phyloP scores from a whole-genome alignment of 306 rosid genomes.

The Abrus precatorius region DNA sequence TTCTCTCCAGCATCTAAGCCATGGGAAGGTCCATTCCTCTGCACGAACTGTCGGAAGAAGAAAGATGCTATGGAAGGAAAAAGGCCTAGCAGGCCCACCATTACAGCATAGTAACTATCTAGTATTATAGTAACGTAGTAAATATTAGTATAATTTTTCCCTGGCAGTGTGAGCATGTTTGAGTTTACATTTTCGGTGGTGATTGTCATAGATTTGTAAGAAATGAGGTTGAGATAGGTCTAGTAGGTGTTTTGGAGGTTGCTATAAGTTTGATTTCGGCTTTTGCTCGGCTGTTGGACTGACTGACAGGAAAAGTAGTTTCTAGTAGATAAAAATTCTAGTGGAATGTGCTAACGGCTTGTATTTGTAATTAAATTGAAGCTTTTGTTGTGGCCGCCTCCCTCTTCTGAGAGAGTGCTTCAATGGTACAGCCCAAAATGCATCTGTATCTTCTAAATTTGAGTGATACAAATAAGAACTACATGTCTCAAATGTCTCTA shows the following conservation, averaged over 20 bases:
- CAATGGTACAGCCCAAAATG: conserved; percentile 32
- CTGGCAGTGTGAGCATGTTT: conserved; percentile 89
- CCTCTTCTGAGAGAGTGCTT: conserved; percentile 30
- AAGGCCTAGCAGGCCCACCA: conserved; percentile 70
- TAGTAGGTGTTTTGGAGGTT: conserved; percentile 60
- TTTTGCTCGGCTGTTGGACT: conserved; percentile 91
- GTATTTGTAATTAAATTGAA: conserved; percentile 72
- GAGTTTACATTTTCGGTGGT: conserved; percentile 57
- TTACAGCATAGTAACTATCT: conserved; percentile 67
- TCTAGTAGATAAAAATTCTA: conserved; percentile 59
- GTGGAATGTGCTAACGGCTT: conserved; percentile 70
- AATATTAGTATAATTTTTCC: conserved; percentile 63
- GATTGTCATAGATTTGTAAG: conserved; percentile 65
- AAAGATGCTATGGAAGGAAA: conserved; percentile 99
- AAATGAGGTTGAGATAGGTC: conserved; percentile 76
- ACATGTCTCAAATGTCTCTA: conserved; percentile 8
- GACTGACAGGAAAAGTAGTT: conserved; percentile 65
- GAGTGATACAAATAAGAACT: neutral
- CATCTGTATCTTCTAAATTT: conserved; percentile 17
- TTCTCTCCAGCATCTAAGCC: conserved; percentile 87
- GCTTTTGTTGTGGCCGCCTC: conserved; percentile 40
- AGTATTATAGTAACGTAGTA: conserved; percentile 55
- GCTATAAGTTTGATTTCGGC: conserved; percentile 64
- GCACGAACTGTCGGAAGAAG: conserved; percentile 79
- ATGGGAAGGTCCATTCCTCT: conserved; percentile 97